Base-by-base conservation (phyloP, 805 yeast species). In the Myxozyma kluyveri region DNA sequence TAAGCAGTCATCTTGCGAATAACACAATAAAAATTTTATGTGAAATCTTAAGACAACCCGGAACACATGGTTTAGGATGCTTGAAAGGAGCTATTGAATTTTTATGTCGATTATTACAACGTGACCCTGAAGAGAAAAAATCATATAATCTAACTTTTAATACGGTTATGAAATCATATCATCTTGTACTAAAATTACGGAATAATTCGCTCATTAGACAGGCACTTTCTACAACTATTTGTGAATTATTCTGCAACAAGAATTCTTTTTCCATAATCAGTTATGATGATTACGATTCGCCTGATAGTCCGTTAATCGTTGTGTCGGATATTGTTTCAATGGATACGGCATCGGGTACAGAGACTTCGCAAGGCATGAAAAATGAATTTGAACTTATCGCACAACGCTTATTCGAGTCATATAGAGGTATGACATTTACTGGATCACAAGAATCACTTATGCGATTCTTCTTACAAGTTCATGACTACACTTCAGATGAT, bases 401-500 rank as follows among this genome's bases (percentile, higher is more conserved):
- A 10, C 66, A 43, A 71, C 70, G 46, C 61, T 71, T 26, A 59
- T 75, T 45, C 72, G 68, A 52, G 48, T 50, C 9, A 48, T 73
- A 29, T 65, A 61, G 45, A 70, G 67, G 45, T 49, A 66, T 61
- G 57, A 64, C 57, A 42, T 69, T 75, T 19, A 65, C 64, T 1
- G 78, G 81, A 0, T 75, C 80, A 1, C 68, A 67, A 6, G 75
- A 74, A 3, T 65, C 64, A 9, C 59, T 81, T 27, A 65, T 79
- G 1, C 64, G 66, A 1, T 74, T 78, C 40, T 73, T 77, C 40
- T 57, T 77, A 31, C 58, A 60, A 3, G 63, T 75, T 57, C 59
- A 75, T 17, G 66, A 65, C 2, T 64, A 65, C 45, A 57, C 80
- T 24, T 67, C 74, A 9, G 67, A 69, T 1, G 67, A 65, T 2